phyloP scores from a whole-genome alignment of 345 rosid genomes.

The Lepidium africanum region DNA sequence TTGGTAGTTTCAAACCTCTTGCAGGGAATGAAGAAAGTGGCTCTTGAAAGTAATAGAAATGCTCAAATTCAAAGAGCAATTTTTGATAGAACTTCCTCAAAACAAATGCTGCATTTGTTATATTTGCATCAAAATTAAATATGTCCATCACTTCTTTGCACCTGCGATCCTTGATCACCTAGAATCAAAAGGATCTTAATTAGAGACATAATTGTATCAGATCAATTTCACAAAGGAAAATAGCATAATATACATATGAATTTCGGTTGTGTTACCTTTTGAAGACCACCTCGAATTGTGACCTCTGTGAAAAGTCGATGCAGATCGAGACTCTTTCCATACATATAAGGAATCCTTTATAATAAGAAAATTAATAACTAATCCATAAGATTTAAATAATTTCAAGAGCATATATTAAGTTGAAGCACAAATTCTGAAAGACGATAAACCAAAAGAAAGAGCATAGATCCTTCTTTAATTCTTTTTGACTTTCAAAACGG shows the following conservation, averaged over 20 bases:
- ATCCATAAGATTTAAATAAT: neutral
- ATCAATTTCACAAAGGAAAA: neutral
- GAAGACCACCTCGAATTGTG: constrained; percentile 71
- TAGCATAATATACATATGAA: neutral
- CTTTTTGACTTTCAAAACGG: no score
- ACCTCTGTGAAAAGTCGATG: constrained; percentile 73
- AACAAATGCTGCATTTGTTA: constrained; percentile 68
- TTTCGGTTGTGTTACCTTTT: constrained; percentile 11
- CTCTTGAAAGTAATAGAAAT: constrained; percentile 44
- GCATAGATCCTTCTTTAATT: no score
- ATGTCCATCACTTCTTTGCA: constrained; percentile 42
- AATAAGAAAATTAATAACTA: neutral
- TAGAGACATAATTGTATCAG: neutral
- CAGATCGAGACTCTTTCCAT: constrained; percentile 57
- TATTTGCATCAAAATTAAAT: constrained; percentile 56
- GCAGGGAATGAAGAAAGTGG: constrained; percentile 24
- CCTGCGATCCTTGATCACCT: constrained; percentile 65
- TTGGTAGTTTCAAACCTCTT: constrained; percentile 2
- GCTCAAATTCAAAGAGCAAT: constrained; percentile 71
- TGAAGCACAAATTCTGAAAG: no score
- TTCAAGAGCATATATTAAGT: no score
- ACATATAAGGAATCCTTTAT: constrained; percentile 56
- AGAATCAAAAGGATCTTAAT: neutral
- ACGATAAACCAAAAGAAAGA: no score
- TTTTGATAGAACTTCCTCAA: constrained; percentile 54